Conservation (phyloP, 2,329 filamentous ascomycete species). For the Didymella glomerata region DNA sequence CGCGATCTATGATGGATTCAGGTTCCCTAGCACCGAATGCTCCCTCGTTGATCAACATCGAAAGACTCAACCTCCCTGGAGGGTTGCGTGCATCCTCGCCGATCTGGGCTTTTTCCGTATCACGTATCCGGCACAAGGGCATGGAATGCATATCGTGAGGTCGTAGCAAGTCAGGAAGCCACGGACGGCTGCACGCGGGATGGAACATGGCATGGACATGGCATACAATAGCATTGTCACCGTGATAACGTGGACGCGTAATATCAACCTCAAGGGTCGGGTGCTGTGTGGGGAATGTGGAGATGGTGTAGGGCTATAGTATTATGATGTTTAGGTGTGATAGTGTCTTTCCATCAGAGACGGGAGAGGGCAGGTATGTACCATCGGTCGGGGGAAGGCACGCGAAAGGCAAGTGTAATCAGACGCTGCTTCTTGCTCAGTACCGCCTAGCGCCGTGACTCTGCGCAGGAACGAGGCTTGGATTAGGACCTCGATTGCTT, state of each 20-base stretch:
- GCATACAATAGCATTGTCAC: conserved; percentile 14
- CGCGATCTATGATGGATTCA: neutral
- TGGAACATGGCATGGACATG: conserved; percentile 16
- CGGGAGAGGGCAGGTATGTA: conserved; percentile 6
- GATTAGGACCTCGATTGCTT: neutral
- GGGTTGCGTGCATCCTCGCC: neutral
- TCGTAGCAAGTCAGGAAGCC: conserved; percentile 8
- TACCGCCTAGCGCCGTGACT: conserved; percentile 11
- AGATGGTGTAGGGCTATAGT: conserved; percentile 4
- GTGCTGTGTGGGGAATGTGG: conserved; percentile 14
- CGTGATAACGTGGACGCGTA: neutral
- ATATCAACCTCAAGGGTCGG: conserved; percentile 2
- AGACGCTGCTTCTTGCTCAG: neutral
- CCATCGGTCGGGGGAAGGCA: neutral
- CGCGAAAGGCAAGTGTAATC: conserved; percentile 14
- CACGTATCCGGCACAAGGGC: neutral
- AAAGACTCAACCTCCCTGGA: neutral
- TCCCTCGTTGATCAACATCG: neutral
- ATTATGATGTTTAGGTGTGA: conserved; percentile 12
- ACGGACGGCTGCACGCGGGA: conserved; percentile 18
- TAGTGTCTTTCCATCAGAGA: conserved; percentile 13
- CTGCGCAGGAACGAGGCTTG: conserved; percentile 9
- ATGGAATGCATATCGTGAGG: conserved; percentile 7
- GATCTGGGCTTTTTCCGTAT: neutral
- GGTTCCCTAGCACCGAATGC: neutral